Percentiles rank a stretch among this genome's conserved stretches.
phyloP scores from a whole-genome alignment of 306 rosid genomes.

The Gleditsia sinensis region DNA sequence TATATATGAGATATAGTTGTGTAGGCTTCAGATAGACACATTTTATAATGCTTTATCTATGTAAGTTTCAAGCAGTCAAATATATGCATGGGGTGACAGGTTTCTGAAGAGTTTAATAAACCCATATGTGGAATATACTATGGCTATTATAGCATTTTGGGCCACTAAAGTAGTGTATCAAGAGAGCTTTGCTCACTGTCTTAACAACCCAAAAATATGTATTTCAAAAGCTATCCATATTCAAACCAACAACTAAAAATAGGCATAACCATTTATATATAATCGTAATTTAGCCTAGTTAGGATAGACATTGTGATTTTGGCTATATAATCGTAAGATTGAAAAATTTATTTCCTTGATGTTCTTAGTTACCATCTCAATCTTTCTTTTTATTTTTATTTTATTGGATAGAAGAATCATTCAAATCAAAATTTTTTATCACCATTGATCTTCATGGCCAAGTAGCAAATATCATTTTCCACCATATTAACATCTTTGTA shows the following conservation, averaged over 20 bases:
- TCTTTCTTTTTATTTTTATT: too few species aligned
- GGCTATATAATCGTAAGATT: neutral
- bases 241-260: too few species aligned
- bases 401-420: neutral
- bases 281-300: too few species aligned
- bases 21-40: neutral
- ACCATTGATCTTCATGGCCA: neutral
- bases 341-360: neutral
- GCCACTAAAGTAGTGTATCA: constrained; percentile 82
- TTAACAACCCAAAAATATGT: too few species aligned
- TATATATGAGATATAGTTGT: neutral
- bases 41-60: neutral
- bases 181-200: constrained; percentile 76
- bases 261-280: too few species aligned
- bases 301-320: constrained; percentile 13
- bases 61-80: constrained; percentile 8
- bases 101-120: constrained; percentile 68
- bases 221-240: too few species aligned
- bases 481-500: neutral
- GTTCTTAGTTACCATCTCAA: neutral
- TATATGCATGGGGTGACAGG: constrained; percentile 45
- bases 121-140: constrained; percentile 60
- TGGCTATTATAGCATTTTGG: constrained; percentile 75
- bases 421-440: neutral
- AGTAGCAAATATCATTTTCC: neutral